Evolutionary conservation across 345 rosid genomes (phyloP).

Genomic region (Durio zibethinus): DNA sequence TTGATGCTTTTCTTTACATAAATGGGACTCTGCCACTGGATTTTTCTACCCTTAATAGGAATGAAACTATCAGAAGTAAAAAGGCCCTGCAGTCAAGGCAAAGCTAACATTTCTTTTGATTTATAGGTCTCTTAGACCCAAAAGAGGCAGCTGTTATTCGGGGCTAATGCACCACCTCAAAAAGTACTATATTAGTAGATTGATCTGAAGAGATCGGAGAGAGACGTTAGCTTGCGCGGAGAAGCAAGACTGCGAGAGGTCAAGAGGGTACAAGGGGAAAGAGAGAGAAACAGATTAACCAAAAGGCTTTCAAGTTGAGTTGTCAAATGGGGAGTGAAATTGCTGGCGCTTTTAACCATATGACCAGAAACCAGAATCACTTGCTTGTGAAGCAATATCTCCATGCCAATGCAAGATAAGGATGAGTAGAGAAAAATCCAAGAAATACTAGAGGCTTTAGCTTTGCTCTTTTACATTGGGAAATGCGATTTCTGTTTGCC

Average conservation of each 20-base stretch:
- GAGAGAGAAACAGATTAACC: constrained; percentile 5
- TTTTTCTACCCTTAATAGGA: constrained; percentile 21
- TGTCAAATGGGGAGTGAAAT: constrained; percentile 25
- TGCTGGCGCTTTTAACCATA: not conserved
- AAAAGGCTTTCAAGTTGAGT: constrained; percentile 16
- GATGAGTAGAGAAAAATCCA: constrained; percentile 22
- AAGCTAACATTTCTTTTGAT: constrained; percentile 24
- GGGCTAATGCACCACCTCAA: constrained; percentile 13
- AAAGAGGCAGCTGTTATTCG: constrained; percentile 14
- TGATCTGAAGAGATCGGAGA: constrained; percentile 14
- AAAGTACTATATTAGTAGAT: constrained; percentile 1
- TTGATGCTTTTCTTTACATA: constrained; percentile 18
- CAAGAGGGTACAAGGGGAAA: not conserved
- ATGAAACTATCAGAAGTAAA: constrained; percentile 15
- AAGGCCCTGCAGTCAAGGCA: constrained; percentile 35
- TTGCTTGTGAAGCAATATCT: constrained; percentile 36
- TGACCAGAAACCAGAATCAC: constrained; percentile 26
- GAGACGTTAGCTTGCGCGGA: constrained; percentile 19
- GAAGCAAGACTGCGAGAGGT: constrained; percentile 8
- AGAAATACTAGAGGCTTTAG: constrained; percentile 20
- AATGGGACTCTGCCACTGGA: constrained; percentile 26
- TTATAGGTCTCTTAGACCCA: constrained; percentile 15
- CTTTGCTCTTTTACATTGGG: constrained; percentile 23
- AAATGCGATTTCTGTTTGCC: constrained; percentile 23
- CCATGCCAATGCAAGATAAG: constrained; percentile 14